Conservation (phyloP, 768 basidiomycete species). For the Tylopilus cervinicoccineus region DNA sequence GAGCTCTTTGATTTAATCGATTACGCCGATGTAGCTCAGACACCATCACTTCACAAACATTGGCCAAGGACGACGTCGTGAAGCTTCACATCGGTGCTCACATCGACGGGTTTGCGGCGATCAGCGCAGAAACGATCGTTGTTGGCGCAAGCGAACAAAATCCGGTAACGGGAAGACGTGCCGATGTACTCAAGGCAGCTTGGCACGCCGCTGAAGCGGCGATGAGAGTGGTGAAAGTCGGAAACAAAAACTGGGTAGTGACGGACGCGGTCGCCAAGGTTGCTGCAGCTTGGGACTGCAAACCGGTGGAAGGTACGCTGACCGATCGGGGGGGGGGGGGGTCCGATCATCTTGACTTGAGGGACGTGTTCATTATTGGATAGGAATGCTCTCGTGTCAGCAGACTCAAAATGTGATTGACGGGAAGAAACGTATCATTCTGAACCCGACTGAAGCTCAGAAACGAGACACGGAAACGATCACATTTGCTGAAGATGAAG, state of each 20-base stretch:
- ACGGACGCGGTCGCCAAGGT: constrained; percentile 81
- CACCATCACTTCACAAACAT: constrained; percentile 57
- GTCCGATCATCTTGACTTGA: neutral
- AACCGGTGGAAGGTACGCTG: constrained; percentile 87
- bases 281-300: constrained; percentile 73
- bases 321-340: neutral
- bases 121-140: constrained; percentile 90
- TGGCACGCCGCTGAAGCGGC: constrained; percentile 91
- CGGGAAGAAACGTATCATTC: constrained; percentile 92
- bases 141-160: constrained; percentile 70
- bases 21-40: constrained; percentile 55
- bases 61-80: constrained; percentile 87
- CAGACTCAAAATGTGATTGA: constrained; percentile 93
- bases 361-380: neutral
- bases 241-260: constrained; percentile 93
- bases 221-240: constrained; percentile 86
- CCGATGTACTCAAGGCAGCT: constrained; percentile 92
- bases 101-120: constrained; percentile 94
- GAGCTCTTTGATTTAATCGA: constrained; percentile 24
- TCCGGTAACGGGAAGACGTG: constrained; percentile 81
- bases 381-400: constrained; percentile 94
- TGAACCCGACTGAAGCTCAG: constrained; percentile 83
- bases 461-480: constrained; percentile 81
- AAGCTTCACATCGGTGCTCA: constrained; percentile 96
- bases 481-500: constrained; percentile 89